Percentiles rank a stretch among this genome's conserved stretches.
Conservation (phyloP, 306 rosid genomes). For the Quercus suber region DNA sequence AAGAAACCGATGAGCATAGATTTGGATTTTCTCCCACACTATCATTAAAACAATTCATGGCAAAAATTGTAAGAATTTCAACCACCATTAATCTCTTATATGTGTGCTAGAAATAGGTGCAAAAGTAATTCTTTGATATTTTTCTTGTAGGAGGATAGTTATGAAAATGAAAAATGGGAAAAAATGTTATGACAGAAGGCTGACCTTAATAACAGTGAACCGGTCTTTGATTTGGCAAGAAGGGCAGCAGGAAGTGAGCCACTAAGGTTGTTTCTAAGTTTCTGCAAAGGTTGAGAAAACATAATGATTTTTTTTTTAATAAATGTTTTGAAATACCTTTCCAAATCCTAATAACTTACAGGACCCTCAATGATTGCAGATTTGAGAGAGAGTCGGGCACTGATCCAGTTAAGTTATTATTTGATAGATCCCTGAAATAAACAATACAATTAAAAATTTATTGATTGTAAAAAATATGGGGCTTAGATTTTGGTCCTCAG, state of each 20-base stretch:
- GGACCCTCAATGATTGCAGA: constrained; percentile 22
- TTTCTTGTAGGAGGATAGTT: constrained; percentile 10
- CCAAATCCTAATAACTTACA: constrained; percentile 31
- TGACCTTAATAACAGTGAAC: constrained; percentile 47
- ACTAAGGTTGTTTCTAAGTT: constrained; percentile 45
- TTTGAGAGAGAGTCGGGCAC: constrained; percentile 40
- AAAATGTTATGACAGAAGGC: background rate
- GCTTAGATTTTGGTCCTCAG: constrained; percentile 15
- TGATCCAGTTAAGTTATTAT: constrained; percentile 41
- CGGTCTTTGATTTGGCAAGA: constrained; percentile 20
- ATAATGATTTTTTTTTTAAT: background rate
- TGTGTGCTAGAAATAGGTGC: too few species aligned
- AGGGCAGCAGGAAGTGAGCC: constrained; percentile 42
- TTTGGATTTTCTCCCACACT: constrained; percentile 38
- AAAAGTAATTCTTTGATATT: background rate
- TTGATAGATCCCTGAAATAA: constrained; percentile 55
- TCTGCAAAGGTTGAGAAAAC: constrained; percentile 31
- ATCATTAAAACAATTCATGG: background rate
- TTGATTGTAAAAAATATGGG: background rate
- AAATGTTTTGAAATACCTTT: background rate
- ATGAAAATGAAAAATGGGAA: background rate
- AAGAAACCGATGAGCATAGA: constrained; percentile 27
- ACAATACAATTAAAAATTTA: constrained; percentile 14
- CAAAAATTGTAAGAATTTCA: background rate
- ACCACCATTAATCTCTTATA: too few species aligned